Percentiles rank a stretch among this genome's conserved stretches.
Conservation (phyloP, 2,329 filamentous ascomycete species). For the Fusarium haematococcum region DNA sequence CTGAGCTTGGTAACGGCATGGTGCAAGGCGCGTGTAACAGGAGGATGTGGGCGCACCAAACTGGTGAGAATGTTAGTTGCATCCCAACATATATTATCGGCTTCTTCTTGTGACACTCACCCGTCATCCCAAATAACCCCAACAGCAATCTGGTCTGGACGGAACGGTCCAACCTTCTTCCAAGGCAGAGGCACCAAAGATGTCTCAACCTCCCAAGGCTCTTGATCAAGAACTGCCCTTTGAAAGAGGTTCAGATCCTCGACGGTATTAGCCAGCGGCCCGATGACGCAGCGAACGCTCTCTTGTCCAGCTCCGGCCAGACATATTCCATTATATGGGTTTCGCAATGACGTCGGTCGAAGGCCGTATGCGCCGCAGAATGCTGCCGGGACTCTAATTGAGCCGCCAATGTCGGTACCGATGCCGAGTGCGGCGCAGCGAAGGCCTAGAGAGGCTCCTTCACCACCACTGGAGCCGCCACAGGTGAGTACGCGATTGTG, state of each 20-base stretch:
- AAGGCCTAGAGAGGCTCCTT: slow-evolving; percentile 56
- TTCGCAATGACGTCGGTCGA: slow-evolving; percentile 51
- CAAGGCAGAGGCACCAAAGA: slow-evolving; percentile 55
- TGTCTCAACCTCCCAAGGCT: slow-evolving; percentile 57
- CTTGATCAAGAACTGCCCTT: slow-evolving; percentile 50
- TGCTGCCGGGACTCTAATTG: slow-evolving; percentile 56
- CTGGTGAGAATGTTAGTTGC: not conserved
- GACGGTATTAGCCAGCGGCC: not conserved
- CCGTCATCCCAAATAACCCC: not conserved
- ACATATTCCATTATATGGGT: slow-evolving; percentile 38
- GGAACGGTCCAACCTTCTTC: slow-evolving; percentile 41
- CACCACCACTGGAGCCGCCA: slow-evolving; percentile 58
- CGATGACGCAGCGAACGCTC: slow-evolving; percentile 40
- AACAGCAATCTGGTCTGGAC: not conserved
- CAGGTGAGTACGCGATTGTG: slow-evolving; percentile 52
- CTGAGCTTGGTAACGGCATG: slow-evolving; percentile 29
- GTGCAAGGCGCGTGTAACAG: slow-evolving; percentile 36
- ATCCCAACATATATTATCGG: too few species aligned
- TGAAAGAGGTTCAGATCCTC: slow-evolving; percentile 53
- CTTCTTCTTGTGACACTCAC: not conserved
- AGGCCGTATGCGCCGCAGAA: slow-evolving; percentile 59
- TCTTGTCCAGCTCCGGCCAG: slow-evolving; percentile 43
- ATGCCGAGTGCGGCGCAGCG: slow-evolving; percentile 56
- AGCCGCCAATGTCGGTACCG: slow-evolving; percentile 61
- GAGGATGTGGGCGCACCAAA: slow-evolving; percentile 39